Conservation (phyloP, 257 asterid genomes). For the Fraxinus quadrangulata region DNA sequence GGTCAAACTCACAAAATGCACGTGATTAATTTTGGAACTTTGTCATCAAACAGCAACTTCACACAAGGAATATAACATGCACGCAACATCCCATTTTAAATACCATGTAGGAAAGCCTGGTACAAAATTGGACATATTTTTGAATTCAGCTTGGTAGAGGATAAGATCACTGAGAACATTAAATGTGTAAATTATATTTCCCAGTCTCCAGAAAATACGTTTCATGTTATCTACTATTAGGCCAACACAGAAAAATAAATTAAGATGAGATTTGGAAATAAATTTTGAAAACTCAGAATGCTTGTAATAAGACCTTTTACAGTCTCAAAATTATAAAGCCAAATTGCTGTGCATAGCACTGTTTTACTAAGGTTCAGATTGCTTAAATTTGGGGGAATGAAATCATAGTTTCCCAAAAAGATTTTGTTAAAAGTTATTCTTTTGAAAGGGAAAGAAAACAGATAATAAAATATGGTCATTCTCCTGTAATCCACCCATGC, state of each 20-base stretch:
- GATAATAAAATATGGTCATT: neutral
- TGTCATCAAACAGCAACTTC: constrained; percentile 10
- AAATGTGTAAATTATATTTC: neutral
- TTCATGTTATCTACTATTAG: constrained; percentile 5
- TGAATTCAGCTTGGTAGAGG: neutral
- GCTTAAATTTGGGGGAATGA: neutral
- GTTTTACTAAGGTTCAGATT: neutral
- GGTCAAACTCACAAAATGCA: neutral
- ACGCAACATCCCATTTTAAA: neutral
- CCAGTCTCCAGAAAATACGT: constrained; percentile 1
- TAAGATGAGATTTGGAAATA: constrained; percentile 1
- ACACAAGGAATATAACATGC: neutral
- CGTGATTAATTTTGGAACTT: constrained; percentile 1
- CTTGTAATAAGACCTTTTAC: neutral
- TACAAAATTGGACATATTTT: neutral
- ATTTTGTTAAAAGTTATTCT: neutral
- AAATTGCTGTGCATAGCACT: neutral
- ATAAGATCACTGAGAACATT: neutral
- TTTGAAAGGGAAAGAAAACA: neutral
- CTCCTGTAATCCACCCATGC: neutral
- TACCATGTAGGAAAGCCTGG: neutral
- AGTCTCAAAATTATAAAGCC: neutral
- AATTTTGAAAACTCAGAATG: neutral
- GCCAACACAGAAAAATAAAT: constrained; percentile 20
- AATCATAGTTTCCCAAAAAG: neutral